A percentile compares a stretch with the other conserved stretches of the same genome.
Evolutionary conservation across 176 grass and related monocot genomes (phyloP).

Genomic region (Stipa capillata): DNA sequence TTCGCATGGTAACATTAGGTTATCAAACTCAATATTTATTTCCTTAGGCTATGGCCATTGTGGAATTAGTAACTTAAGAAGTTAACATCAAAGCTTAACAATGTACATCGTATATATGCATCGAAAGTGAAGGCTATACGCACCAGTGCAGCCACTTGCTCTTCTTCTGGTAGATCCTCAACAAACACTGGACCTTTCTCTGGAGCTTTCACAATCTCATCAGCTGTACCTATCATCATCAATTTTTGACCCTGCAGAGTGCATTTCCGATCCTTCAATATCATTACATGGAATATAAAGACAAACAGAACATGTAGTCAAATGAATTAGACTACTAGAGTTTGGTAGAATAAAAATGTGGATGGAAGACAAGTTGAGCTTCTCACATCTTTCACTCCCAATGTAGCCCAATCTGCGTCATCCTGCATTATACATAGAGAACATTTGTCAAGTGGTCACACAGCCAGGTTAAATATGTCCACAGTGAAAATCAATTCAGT

Average conservation of each 20-base stretch:
- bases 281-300: neutral
- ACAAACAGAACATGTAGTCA: neutral
- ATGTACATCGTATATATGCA: neutral
- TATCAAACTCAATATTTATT: neutral
- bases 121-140: neutral
- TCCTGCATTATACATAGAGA: slow-evolving; percentile 57
- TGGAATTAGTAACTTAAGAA: neutral
- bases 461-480: neutral
- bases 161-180: slow-evolving; percentile 98
- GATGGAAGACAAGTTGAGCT: slow-evolving; percentile 26
- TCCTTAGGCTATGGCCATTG: neutral
- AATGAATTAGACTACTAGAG: neutral
- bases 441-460: slow-evolving; percentile 17
- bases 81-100: neutral
- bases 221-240: slow-evolving; percentile 99
- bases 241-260: slow-evolving; percentile 91
- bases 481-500: neutral
- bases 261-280: slow-evolving; percentile 7
- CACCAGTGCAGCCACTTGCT: slow-evolving; percentile 79
- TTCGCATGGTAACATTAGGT: neutral
- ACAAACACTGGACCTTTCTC: slow-evolving; percentile 91
- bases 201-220: slow-evolving; percentile 99
- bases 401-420: slow-evolving; percentile 90
- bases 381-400: slow-evolving; percentile 91
- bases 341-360: slow-evolving; percentile 16